Conservation (phyloP, 345 rosid genomes). For the Lepidium didymum region DNA sequence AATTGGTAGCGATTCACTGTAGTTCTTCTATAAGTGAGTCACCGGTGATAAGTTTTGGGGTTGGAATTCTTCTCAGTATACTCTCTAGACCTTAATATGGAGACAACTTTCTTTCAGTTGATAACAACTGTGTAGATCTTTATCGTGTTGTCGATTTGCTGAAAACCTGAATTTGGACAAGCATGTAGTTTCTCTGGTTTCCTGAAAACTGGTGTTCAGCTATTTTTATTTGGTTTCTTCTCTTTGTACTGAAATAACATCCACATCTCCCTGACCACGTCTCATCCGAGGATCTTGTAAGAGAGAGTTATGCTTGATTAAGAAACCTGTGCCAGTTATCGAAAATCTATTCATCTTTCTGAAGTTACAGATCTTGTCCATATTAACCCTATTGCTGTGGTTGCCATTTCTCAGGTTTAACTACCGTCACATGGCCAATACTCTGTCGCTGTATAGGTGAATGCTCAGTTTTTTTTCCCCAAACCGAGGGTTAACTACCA, state of each 20-base stretch:
- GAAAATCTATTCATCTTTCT: neutral
- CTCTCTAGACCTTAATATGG: neutral
- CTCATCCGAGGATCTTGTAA: neutral
- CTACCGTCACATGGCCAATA: conserved; percentile 96
- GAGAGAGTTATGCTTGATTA: neutral
- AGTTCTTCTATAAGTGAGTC: neutral
- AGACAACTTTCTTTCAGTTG: neutral
- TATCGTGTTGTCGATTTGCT: neutral
- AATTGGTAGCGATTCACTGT: neutral
- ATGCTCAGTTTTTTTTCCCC: too few relatives aligned
- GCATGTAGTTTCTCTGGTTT: neutral
- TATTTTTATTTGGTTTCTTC: neutral
- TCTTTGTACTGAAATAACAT: neutral
- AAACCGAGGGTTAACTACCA: too few relatives aligned
- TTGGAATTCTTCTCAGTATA: neutral
- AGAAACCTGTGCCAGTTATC: neutral
- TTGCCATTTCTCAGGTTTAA: conserved; percentile 68
- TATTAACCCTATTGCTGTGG: conserved; percentile 5
- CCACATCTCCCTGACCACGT: neutral
- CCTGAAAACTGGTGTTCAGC: neutral
- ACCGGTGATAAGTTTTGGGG: neutral
- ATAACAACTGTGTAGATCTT: neutral
- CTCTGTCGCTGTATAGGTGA: conserved; percentile 88
- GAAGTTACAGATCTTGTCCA: neutral
- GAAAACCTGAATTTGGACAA: neutral